Percentiles rank a stretch among this genome's conserved stretches.
These are phyloP conservation scores for Chlamydomonas sp. DNA, from an alignment of 139 green algal genomes.

Conservation along the genomic window DNA sequence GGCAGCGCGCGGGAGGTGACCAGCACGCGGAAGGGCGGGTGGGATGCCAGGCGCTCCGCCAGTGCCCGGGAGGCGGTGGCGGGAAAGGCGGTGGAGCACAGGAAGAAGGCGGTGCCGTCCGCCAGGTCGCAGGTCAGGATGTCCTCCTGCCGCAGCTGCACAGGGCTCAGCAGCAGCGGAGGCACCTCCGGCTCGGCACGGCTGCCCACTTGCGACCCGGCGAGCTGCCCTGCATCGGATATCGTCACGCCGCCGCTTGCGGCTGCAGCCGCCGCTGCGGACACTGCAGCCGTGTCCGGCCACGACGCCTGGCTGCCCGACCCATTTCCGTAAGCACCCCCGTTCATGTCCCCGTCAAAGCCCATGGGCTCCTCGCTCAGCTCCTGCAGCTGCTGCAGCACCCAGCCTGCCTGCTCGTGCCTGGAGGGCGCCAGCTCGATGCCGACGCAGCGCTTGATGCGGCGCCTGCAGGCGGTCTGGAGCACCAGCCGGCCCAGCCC, in stretches of 20 bases:
- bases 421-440: conserved; percentile 54
- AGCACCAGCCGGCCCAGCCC: conserved; percentile 45
- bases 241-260: too few relatives aligned
- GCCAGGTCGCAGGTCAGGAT: conserved; percentile 36
- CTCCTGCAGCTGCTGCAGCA: conserved; percentile 35
- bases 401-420: conserved; percentile 52
- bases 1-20: conserved; percentile 55
- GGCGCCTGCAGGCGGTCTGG: conserved; percentile 35
- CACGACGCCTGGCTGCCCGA: too few relatives aligned
- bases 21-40: conserved; percentile 54
- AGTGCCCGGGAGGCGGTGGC: conserved; percentile 39
- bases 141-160: conserved; percentile 50
- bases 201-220: too few relatives aligned
- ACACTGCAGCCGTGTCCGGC: too few relatives aligned
- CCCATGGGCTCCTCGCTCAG: neutral
- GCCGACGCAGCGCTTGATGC: conserved; percentile 32
- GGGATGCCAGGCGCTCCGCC: conserved; percentile 44
- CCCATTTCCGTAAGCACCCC: too few relatives aligned
- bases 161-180: conserved; percentile 30
- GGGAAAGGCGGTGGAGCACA: conserved; percentile 60
- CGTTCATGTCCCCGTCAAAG: too few relatives aligned
- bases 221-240: too few relatives aligned
- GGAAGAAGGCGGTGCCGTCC: conserved; percentile 51
- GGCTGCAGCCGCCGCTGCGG: too few relatives aligned
- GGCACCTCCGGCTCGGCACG: too few relatives aligned